Evolutionary conservation across 176 grass and related monocot genomes (phyloP), one percentile per base, ranked within the genome.

Genomic region (Typha latifolia): DNA sequence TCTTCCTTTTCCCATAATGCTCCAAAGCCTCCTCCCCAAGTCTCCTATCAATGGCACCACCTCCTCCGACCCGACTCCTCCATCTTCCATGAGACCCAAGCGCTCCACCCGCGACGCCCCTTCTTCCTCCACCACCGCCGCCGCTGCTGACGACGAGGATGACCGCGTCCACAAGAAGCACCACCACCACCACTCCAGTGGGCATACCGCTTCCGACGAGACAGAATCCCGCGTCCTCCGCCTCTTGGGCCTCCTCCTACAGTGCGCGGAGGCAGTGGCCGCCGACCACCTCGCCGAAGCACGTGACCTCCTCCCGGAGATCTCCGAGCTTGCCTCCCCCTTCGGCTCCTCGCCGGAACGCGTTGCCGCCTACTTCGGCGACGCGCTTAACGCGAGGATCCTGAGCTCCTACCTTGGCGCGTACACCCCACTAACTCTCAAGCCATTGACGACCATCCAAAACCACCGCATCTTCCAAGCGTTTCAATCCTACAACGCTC

Each of bases 341-440:
- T 91, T 91, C 70, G 92, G 92, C 8, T 86, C 88, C 0, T 96
- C 85, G 3, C 85, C 88, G 0, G 88, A 96, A 80, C 87, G 92
- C 64, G 88, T 89, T 12, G 88, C 78, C 1, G 84, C 88, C 15
- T 96, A 96, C 82, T 96, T 96, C 82, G 88, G 79, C 0, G 92
- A 96, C 68, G 85, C 92, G 12, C 88, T 96, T 19, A 79, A 81
- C 19, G 80, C 92, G 24, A 85, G 82, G 49, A 84, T 96, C 49
- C 57, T 91, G 0, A 91, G 92, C 72, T 96, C 88, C 0, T 88
- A 65, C 77, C 84, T 96, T 15, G 92, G 92, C 62, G 77, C 82
- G 11, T 88, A 88, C 78, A 73, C 92, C 8, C 88, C 92, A 12
- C 84, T 96, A 0, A 49, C 74, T 12, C 43, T 72, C 64, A 77